Evolutionary conservation across 768 basidiomycete species (phyloP).

Genomic region (Tylopilus felleus): DNA sequence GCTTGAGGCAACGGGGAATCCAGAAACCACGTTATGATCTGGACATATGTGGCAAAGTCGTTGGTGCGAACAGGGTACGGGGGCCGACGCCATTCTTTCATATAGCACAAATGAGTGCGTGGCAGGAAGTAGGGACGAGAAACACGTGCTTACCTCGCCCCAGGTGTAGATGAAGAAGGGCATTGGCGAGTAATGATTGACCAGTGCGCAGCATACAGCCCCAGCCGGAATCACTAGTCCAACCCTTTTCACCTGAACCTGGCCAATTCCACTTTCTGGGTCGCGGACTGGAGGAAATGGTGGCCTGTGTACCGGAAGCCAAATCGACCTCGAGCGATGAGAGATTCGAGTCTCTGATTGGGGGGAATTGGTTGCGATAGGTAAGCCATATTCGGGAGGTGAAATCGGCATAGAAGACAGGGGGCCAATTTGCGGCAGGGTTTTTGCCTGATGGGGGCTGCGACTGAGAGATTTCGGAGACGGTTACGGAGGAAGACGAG

Average conservation of each 20-base stretch:
- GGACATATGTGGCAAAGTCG: conserved; percentile 83
- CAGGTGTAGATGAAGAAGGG: conserved; percentile 71
- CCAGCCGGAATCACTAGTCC: conserved; percentile 86
- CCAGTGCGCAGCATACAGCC: conserved; percentile 91
- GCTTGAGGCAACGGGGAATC: conserved; percentile 81
- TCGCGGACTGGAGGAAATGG: conserved; percentile 41
- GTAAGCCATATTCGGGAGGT: conserved; percentile 87
- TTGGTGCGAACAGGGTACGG: conserved; percentile 53
- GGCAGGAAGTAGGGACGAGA: not conserved
- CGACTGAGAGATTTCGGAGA: conserved; percentile 37
- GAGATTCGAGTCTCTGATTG: conserved; percentile 66
- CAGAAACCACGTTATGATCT: conserved; percentile 91
- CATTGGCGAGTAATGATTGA: conserved; percentile 78
- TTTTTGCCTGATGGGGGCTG: conserved; percentile 32
- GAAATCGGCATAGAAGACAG: conserved; percentile 86
- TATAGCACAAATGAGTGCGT: conserved; percentile 6
- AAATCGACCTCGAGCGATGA: conserved; percentile 39
- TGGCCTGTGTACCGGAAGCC: conserved; percentile 30
- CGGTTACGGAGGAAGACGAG: conserved; percentile 37
- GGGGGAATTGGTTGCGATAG: conserved; percentile 82
- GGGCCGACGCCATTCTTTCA: conserved; percentile 81
- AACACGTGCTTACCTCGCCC: conserved; percentile 53
- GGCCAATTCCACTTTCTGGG: conserved; percentile 62
- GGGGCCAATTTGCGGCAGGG: conserved; percentile 59
- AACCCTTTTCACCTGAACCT: conserved; percentile 64